A percentile compares a stretch with the other conserved stretches of the same genome.
Evolutionary conservation across 805 yeast genomes (phyloP).

Genomic region (Barnettozyma siamensis): DNA sequence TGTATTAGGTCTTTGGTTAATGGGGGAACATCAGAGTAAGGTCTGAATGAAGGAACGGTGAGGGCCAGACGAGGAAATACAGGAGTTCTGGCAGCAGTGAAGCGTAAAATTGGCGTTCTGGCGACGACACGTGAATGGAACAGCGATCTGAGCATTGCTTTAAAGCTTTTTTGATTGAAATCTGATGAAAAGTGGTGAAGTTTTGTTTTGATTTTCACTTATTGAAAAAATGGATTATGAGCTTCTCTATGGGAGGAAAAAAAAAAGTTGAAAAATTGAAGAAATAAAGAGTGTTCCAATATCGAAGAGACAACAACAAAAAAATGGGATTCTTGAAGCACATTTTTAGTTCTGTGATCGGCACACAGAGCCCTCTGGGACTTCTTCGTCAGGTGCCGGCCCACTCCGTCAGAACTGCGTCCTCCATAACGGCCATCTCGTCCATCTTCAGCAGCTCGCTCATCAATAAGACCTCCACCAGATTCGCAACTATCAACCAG

Average conservation of each 20-base stretch:
- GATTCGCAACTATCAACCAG: conserved; percentile 69
- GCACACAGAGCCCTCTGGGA: conserved; percentile 13
- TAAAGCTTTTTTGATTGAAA: too few species aligned
- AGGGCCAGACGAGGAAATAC: background rate
- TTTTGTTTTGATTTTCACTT: too few species aligned
- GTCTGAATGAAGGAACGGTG: conserved; percentile 18
- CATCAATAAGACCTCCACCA: conserved; percentile 15
- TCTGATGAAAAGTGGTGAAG: too few species aligned
- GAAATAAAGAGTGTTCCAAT: background rate
- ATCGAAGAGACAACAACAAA: background rate
- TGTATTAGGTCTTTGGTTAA: conserved; percentile 57
- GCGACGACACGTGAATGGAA: background rate
- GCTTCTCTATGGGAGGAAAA: too few species aligned
- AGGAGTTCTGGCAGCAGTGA: background rate
- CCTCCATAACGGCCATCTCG: conserved; percentile 9
- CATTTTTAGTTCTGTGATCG: conserved; percentile 22
- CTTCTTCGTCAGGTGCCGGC: conserved; percentile 5
- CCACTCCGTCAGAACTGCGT: conserved; percentile 10
- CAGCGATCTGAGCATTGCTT: conserved; percentile 7
- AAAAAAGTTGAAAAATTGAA: background rate
- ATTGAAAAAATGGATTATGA: too few species aligned
- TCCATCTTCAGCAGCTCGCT: conserved; percentile 4
- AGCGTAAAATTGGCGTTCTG: background rate
- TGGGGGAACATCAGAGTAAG: conserved; percentile 54
- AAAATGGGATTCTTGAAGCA: conserved; percentile 17